Conservation (phyloP, 176 grass and related monocot species). For the sorghum (Sorghum bicolor) region DNA sequence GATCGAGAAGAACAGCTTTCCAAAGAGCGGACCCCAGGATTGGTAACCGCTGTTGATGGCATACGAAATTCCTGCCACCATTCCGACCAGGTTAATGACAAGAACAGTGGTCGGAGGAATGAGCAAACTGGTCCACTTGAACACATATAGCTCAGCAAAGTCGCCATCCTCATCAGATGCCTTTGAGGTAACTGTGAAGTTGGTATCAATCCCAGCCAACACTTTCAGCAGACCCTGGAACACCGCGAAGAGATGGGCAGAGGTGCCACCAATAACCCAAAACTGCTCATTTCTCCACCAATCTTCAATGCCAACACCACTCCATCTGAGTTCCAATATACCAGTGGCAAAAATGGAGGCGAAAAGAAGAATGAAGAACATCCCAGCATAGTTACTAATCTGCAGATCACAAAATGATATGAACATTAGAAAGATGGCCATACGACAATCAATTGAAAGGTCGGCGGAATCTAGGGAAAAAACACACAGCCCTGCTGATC, state of each 20-base stretch:
- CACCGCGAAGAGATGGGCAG: slow-evolving; percentile 85
- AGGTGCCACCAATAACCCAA: slow-evolving; percentile 95
- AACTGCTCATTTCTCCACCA: slow-evolving; percentile 98
- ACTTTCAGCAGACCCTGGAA: slow-evolving; percentile 94
- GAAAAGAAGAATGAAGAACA: slow-evolving; percentile 91
- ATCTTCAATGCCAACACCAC: slow-evolving; percentile 90
- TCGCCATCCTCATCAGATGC: slow-evolving; percentile 87
- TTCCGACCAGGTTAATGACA: slow-evolving; percentile 86
- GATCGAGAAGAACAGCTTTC: slow-evolving; percentile 95
- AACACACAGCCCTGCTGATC: not conserved
- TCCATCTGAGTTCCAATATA: slow-evolving; percentile 88
- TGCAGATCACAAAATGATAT: slow-evolving; percentile 37
- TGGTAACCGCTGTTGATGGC: slow-evolving; percentile 96
- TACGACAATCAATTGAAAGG: not conserved
- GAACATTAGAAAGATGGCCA: slow-evolving; percentile 9
- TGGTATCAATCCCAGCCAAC: slow-evolving; percentile 81
- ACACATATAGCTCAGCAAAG: slow-evolving; percentile 85
- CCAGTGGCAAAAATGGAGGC: slow-evolving; percentile 78
- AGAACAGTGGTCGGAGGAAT: slow-evolving; percentile 86
- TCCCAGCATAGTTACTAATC: slow-evolving; percentile 92
- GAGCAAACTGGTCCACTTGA: slow-evolving; percentile 93
- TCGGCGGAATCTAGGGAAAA: not conserved
- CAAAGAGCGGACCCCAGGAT: slow-evolving; percentile 86
- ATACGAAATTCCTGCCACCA: slow-evolving; percentile 88
- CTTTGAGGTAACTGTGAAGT: slow-evolving; percentile 97